Evolutionary conservation across 768 basidiomycete species (phyloP).

Genomic region (Boletus barrowsii): DNA sequence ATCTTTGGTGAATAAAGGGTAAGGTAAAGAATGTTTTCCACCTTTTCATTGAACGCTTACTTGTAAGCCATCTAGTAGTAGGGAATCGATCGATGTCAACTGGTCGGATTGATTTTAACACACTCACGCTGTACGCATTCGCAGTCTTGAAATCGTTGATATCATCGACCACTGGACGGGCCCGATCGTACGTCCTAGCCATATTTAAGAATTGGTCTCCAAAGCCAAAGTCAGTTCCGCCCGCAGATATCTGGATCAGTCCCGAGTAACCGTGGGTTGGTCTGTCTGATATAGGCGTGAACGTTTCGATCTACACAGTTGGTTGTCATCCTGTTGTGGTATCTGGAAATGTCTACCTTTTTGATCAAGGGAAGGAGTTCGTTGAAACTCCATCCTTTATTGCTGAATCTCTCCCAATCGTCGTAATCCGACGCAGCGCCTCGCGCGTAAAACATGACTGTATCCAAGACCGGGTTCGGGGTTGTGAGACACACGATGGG

Average conservation of each 20-base stretch:
- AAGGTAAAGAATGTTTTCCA: not conserved
- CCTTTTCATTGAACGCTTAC: slow-evolving; percentile 5
- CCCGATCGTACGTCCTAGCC: slow-evolving; percentile 46
- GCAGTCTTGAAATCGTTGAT: slow-evolving; percentile 40
- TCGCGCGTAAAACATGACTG: slow-evolving; percentile 51
- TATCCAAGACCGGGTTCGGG: not conserved
- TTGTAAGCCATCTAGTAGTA: slow-evolving; percentile 13
- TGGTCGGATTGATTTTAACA: not conserved
- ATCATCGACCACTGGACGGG: slow-evolving; percentile 43
- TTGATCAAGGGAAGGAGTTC: slow-evolving; percentile 55
- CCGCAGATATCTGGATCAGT: slow-evolving; percentile 26
- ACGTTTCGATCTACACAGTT: slow-evolving; percentile 45
- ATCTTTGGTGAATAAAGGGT: not conserved
- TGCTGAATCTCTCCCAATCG: slow-evolving; percentile 50
- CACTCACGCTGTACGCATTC: slow-evolving; percentile 26
- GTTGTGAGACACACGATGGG: not conserved
- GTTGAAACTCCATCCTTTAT: slow-evolving; percentile 59
- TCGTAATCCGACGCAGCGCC: slow-evolving; percentile 63
- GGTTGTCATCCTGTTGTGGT: slow-evolving; percentile 16
- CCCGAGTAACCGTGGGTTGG: slow-evolving; percentile 37
- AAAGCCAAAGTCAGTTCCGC: not conserved
- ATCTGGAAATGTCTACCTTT: slow-evolving; percentile 39
- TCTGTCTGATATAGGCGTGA: slow-evolving; percentile 29
- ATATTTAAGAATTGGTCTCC: slow-evolving; percentile 47
- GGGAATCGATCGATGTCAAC: not conserved